Base-by-base conservation (phyloP, 164 flowering plant species). In the Malania oleifera region DNA sequence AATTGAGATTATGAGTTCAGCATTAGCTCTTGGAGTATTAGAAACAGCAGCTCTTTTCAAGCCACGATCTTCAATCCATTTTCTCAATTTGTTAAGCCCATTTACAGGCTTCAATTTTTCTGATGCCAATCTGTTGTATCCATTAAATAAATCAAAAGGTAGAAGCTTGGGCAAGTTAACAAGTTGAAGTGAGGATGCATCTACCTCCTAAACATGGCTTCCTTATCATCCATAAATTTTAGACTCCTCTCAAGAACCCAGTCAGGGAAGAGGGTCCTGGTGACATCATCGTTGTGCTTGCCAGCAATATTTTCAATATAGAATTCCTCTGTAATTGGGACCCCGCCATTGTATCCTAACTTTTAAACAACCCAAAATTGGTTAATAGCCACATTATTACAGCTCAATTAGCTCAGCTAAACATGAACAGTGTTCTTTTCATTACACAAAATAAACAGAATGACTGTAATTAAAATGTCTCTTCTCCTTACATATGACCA, bases 21-120 rank as follows among this genome's bases (percentile, higher is more conserved):
- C 97, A 72, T 90, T 93, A 37, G 62, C 63, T 71, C 84, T 77
- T 10, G 97, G 96, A 58, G 99, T 95, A 79, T 95, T 95, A 0
- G 96, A 85, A 27, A 95, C 99, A 1, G 99, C 99, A 47, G 93
- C 97, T 26, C 96, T 77, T 68, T 85, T 95, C 76, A 88, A 60
- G 29, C 96, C 97, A 35, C 62, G 95, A 6, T 80, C 91, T 72
- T 95, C 85, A 34, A 91, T 65, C 99, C 99, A 95, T 77, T 81
- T 82, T 66, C 61, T 72, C 72, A 95, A 19, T 62, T 79, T 79
- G 53, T 76, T 40, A 4, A 95, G 75, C 27, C 99, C 99, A 48
- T 64, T 52, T n/a, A 91, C 60, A 34, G 97, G 82, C 64, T 75
- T 62, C 61, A 89, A 3, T 49, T 87, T 67, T 14, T 83, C 86